phyloP scores from a whole-genome alignment of 345 rosid genomes.

The Salix viminalis region DNA sequence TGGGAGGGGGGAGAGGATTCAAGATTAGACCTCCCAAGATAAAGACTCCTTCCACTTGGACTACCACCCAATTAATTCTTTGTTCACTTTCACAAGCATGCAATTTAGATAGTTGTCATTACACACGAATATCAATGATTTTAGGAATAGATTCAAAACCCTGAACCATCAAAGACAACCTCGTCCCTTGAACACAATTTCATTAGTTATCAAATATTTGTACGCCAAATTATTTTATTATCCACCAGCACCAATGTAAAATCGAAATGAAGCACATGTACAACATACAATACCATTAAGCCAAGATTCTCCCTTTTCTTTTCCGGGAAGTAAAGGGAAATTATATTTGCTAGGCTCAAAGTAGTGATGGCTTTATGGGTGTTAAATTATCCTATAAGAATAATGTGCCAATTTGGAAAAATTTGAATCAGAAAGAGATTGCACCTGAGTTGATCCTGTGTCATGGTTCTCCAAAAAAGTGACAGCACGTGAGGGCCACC shows the following conservation, averaged over 20 bases:
- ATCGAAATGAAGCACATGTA: neutral
- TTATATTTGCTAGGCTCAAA: neutral
- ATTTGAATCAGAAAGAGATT: neutral
- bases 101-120: neutral
- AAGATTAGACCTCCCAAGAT: too few species aligned
- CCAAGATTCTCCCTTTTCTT: neutral
- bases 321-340: neutral
- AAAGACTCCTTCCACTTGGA: too few species aligned
- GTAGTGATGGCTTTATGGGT: too few species aligned
- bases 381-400: neutral
- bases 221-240: neutral
- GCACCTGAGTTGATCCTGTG: slow-evolving; percentile 51
- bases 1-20: too few species aligned
- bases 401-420: neutral
- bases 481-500: slow-evolving; percentile 56
- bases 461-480: slow-evolving; percentile 52
- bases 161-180: neutral
- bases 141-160: neutral
- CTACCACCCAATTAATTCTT: too few species aligned
- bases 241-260: too few species aligned
- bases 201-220: neutral
- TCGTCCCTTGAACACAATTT: neutral
- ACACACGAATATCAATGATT: neutral
- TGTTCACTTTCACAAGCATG: too few species aligned
- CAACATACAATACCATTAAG: neutral